Base-by-base conservation (phyloP, 2,329 filamentous ascomycete genomes). In the Fusarium xylarioides region DNA sequence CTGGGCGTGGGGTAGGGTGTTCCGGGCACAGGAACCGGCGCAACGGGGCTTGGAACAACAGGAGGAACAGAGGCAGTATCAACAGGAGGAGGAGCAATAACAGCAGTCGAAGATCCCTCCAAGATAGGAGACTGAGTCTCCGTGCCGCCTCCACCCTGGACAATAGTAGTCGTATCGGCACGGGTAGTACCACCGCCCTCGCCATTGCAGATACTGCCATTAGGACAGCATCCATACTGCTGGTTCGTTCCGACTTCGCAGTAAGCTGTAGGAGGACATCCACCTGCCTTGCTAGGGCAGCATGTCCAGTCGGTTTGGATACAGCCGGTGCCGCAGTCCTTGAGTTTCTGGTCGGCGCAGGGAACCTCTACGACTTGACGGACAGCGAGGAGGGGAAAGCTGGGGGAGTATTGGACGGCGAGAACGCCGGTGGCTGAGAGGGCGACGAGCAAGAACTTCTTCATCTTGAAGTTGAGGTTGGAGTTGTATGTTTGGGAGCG, bases 271-370 rank as follows among this genome's bases (percentile, higher is more conserved):
- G 71, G 54, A 55, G 77, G 74, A 32, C 80, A 81, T 3, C 79
- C 80, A 14, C 79, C 78, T 4, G 58, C 43, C 7, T 62, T 23
- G 52, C 76, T 75, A 14, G 80, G 79, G 35, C 80, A 81, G 74
- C 80, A 81, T 10, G 75, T 79, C 70, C 78, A 79, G 9, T 68
- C 54, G 5, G 55, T 11, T 18, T 74, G 68, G 32, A 81, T 79
- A 57, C 80, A 81, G 65, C 70, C 77, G n/a, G 54, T 53, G 34
- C 80, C 80, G 56, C 80, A 81, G 30, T 73, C 73, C 57, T 77
- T 77, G 44, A 68, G 59, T 16, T 72, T 74, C 12, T 71, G 67
- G 6, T 77, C 73, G 23, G 52, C 21, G 69, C 77, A 79, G n/a
- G 76, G 65, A 7, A 78, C 65, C 42, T 69, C 37, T 40, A 74